phyloP scores from a whole-genome alignment of 352 stramenopile species.

The Globisporangium acanthophoron region DNA sequence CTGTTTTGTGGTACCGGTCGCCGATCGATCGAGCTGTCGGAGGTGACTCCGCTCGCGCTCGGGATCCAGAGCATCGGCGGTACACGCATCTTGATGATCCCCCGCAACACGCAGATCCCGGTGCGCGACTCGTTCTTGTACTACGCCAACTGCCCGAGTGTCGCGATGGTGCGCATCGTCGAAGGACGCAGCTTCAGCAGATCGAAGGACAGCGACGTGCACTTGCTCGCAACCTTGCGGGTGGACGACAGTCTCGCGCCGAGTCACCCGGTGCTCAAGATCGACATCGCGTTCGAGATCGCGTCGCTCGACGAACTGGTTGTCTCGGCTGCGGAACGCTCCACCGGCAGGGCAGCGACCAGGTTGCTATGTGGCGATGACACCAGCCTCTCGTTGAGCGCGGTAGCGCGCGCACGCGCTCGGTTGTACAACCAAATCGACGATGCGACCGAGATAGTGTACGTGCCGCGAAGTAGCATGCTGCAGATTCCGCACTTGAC shows the following conservation, averaged over 20 bases:
- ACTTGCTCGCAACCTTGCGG: constrained; percentile 19
- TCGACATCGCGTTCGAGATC: constrained; percentile 29
- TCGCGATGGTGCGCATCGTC: constrained; percentile 24
- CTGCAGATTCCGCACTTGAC: constrained; percentile 14
- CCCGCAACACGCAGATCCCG: constrained; percentile 16
- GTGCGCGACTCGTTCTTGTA: constrained; percentile 23
- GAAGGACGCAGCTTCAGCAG: constrained; percentile 14
- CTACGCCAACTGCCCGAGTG: constrained; percentile 27
- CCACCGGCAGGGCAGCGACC: constrained; percentile 17
- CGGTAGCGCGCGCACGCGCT: constrained; percentile 18
- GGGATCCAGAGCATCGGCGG: constrained; percentile 27
- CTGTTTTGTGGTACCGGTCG: constrained; percentile 11
- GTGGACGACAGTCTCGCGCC: constrained; percentile 21
- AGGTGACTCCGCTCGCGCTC: constrained; percentile 23
- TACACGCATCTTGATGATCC: constrained; percentile 22
- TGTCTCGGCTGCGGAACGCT: constrained; percentile 19
- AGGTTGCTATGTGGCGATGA: constrained; percentile 18
- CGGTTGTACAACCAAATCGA: constrained; percentile 9
- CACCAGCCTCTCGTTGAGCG: constrained; percentile 20
- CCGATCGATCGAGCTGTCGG: constrained; percentile 7
- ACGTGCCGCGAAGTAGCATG: constrained; percentile 6
- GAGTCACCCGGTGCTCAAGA: constrained; percentile 22
- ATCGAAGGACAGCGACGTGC: constrained; percentile 2
- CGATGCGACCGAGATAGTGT: constrained; percentile 5
- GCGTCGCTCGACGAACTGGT: constrained; percentile 13